Evolutionary conservation across 108 stramenopile species (phyloP), one percentile per base, ranked within the genome.

Genomic region (Discostella pseudostelligera): DNA sequence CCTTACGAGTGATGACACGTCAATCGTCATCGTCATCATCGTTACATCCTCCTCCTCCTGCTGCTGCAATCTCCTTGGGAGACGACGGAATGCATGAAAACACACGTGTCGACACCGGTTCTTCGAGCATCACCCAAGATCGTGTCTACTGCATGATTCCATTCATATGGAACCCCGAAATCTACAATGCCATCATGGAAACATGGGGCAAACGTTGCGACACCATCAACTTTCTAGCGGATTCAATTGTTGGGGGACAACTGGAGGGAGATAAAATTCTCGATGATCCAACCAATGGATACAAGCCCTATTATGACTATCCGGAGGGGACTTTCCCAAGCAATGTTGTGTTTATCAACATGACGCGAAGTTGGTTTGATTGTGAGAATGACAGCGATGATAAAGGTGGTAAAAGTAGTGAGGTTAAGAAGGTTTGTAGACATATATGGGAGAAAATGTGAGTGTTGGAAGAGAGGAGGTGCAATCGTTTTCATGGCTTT

Each of bases 391-490:
- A 72, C 29, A 17, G 17, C 8, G 24, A 39, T 10, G 5, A 32
- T 32, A 20, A 37, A 11, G 3, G 43, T 11, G 45, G 55, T 32
- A 39, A 7, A 2, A 54, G 65, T 20, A 25, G 39, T 7, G 17
- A 13, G 12, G 47, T 56, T 20, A 64, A 77, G 22, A 77, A 77
- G 50, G 77, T 78, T 20, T 78, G 77, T 71, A 43, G 77, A 26
- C 77, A 78, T 39, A 78, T 78, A 40, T 78, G 77, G 77, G 77
- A 78, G 24, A 78, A 78, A 25, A 78, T 78, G 76, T 78, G 76
- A 62, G 28, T 61, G 37, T 54, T 20, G 4, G 25, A 10, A 42
- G 10, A 37, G 4, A 10, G 12, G 20, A 57, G 10, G 1, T 29
- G n/a, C n/a, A 9, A 57, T 7, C 37, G 5, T 57, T 22, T 1